These are phyloP conservation scores for Penicillium herquei DNA, from an alignment of 495 filamentous ascomycete species.

Conservation along the genomic window DNA sequence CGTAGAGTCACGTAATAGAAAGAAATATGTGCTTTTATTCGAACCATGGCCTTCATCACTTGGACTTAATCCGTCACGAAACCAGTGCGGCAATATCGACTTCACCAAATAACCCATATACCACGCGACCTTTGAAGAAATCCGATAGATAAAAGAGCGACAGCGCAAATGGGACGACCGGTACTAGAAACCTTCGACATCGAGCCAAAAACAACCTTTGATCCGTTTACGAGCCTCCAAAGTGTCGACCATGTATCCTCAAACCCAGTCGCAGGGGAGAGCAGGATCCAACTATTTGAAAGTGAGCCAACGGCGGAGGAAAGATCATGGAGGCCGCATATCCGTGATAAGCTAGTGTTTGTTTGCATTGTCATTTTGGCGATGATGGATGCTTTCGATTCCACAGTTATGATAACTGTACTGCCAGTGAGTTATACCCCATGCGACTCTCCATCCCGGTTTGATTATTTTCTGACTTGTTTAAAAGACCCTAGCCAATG, in stretches of 20 bases:
- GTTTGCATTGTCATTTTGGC: conserved; percentile 32
- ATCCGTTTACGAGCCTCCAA: conserved; percentile 17
- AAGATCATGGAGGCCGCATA: conserved; percentile 21
- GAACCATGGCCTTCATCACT: neutral
- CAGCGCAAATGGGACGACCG: conserved; percentile 19
- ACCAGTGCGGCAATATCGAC: neutral
- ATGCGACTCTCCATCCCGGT: neutral
- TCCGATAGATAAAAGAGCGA: too few species aligned
- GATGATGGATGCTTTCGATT: conserved; percentile 42
- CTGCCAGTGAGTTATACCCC: conserved; percentile 21
- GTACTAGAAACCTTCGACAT: conserved; percentile 13
- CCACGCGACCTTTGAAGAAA: too few species aligned
- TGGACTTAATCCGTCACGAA: neutral
- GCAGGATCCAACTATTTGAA: conserved; percentile 24
- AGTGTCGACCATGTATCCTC: conserved; percentile 17
- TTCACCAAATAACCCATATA: neutral
- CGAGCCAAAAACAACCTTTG: conserved; percentile 18
- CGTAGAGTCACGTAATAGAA: neutral
- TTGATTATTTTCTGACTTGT: neutral
- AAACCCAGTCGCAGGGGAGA: conserved; percentile 15
- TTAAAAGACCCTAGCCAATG: conserved; percentile 27
- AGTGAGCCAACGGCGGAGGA: conserved; percentile 8
- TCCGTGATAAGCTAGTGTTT: conserved; percentile 36
- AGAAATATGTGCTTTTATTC: neutral
- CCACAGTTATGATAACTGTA: conserved; percentile 33